phyloP scores from a whole-genome alignment of 495 filamentous ascomycete species.

The Neurospora sp. region DNA sequence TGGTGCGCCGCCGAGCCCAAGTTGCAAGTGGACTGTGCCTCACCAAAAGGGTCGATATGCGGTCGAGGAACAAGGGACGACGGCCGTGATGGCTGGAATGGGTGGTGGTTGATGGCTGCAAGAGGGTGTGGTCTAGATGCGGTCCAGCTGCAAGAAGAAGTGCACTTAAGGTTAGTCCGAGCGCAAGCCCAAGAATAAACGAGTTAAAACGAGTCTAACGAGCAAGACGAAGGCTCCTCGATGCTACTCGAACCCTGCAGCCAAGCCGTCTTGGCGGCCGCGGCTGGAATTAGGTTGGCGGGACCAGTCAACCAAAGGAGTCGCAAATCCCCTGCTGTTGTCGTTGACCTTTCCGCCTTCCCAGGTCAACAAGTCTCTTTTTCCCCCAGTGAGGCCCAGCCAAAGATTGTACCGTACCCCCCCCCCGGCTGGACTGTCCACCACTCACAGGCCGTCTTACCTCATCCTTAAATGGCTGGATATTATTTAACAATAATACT shows the following conservation, averaged over 20 bases:
- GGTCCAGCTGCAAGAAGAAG: conserved; percentile 4
- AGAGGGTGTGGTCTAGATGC: neutral
- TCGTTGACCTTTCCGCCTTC: neutral
- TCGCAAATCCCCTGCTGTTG: neutral
- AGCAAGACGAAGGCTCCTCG: conserved; percentile 3
- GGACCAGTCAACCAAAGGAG: neutral
- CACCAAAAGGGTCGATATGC: neutral
- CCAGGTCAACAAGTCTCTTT: conserved; percentile 5
- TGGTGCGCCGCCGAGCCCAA: neutral
- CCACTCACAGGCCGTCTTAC: neutral
- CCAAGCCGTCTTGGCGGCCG: conserved; percentile 12
- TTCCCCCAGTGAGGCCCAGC: conserved; percentile 2
- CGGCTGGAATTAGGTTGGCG: conserved; percentile 14
- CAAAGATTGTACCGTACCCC: neutral
- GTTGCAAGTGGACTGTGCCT: neutral
- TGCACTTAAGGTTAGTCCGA: neutral
- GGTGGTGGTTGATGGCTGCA: conserved; percentile 3
- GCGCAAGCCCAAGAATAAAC: neutral
- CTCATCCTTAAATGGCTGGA: conserved; percentile 2
- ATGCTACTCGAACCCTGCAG: conserved; percentile 2
- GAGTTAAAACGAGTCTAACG: neutral
- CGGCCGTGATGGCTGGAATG: neutral
- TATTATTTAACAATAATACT: conserved; percentile 3
- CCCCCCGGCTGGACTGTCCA: neutral
- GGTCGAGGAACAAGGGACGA: neutral